Evolutionary conservation across 441 rosid species (phyloP).

Genomic region (Populus tomentosa): DNA sequence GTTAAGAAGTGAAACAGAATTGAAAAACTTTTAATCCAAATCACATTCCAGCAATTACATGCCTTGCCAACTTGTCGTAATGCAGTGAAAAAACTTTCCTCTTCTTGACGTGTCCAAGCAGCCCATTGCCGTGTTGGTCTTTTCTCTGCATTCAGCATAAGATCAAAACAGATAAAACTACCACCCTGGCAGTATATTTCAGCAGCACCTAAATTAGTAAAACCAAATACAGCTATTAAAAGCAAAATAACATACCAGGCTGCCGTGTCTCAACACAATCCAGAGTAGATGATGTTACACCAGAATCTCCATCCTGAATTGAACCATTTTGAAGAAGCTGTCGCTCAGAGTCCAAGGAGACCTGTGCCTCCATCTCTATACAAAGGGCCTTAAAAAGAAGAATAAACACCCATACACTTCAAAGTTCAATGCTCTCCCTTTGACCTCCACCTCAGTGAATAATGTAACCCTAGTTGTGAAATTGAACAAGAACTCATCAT

Average conservation of each 20-base stretch:
- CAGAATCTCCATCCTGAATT: conserved; percentile 43
- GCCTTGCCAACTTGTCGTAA: conserved; percentile 99
- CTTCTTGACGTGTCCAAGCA: conserved; percentile 99
- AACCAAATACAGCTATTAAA: not conserved
- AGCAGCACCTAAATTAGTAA: conserved; percentile 1
- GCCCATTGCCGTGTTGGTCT: conserved; percentile 97
- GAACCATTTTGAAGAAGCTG: conserved; percentile 19
- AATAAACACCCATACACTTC: conserved; percentile 24
- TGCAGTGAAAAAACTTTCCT: conserved; percentile 95
- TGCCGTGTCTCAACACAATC: conserved; percentile 32
- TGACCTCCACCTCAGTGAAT: conserved; percentile 22
- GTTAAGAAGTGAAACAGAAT: conserved; percentile 8
- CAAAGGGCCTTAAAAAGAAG: conserved; percentile 26
- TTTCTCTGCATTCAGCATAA: conserved; percentile 45
- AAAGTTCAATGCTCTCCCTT: conserved; percentile 5
- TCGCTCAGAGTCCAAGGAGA: conserved; percentile 31
- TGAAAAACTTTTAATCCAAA: conserved; percentile 6
- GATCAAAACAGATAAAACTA: not conserved
- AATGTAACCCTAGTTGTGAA: conserved; percentile 1
- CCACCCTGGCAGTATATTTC: conserved; percentile 4
- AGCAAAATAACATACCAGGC: conserved; percentile 50
- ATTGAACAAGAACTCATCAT: not conserved
- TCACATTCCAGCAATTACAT: conserved; percentile 14
- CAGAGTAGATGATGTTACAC: conserved; percentile 32
- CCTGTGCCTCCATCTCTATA: conserved; percentile 52